Conservation (phyloP, 2,329 filamentous ascomycete genomes). For the Sporothrix pseudoabietina region DNA sequence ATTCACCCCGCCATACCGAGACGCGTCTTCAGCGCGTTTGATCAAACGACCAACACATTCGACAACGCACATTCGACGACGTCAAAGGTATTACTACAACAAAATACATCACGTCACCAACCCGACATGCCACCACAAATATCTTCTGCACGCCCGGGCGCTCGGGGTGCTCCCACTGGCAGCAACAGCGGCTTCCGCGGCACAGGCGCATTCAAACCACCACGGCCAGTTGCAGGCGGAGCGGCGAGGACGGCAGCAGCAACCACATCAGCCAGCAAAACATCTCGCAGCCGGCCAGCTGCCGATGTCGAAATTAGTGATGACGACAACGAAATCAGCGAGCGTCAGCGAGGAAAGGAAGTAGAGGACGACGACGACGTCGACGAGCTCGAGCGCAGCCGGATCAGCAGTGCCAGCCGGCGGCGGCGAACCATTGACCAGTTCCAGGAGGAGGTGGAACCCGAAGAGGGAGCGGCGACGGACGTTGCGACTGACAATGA, state of each 20-base stretch:
- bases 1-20: neutral
- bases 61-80: neutral
- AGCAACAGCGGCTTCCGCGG: constrained; percentile 24
- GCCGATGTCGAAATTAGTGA: constrained; percentile 15
- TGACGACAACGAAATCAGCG: constrained; percentile 14
- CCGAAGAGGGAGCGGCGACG: constrained; percentile 29
- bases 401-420: constrained; percentile 14
- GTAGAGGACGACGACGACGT: neutral
- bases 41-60: no score
- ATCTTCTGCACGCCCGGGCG: constrained; percentile 13
- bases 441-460: constrained; percentile 34
- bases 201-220: constrained; percentile 32
- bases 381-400: constrained; percentile 23
- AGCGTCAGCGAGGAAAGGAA: neutral
- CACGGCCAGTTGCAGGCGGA: constrained; percentile 23
- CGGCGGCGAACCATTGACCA: constrained; percentile 3
- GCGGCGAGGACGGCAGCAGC: neutral
- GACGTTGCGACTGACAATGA: constrained; percentile 31
- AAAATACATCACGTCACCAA: neutral
- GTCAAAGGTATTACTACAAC: no score
- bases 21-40: constrained; percentile 19
- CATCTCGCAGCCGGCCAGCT: neutral
- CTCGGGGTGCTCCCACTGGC: neutral
- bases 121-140: constrained; percentile 31
- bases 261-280: neutral